Base-by-base conservation (phyloP, 768 basidiomycete species). In the Nevesoporus exiguus region DNA sequence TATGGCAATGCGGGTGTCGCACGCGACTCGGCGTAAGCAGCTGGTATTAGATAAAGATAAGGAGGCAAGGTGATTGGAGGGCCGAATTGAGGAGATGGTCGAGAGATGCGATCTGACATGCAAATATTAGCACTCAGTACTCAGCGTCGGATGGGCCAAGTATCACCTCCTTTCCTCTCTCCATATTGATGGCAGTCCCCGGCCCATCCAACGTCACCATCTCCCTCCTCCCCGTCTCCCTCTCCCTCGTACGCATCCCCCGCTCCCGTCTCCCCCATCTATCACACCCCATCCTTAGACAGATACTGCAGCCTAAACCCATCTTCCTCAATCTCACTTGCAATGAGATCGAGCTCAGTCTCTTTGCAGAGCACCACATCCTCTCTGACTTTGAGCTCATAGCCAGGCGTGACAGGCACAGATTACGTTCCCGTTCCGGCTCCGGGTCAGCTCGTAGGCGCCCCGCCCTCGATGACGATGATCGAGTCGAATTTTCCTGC, bases 281-380 rank as follows among this genome's bases (percentile, higher is more conserved):
- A 49, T 80, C 80, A 9, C 79, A 82, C 58, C 80, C 81, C 27
- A 66, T 90, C 66, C 77, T 91, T 58, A 80, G 80, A 55, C 85
- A 86, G 68, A 80, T 90, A 53, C 80, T 90, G 49, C 80, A 80
- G 47, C 84, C 85, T 3, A 75, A 73, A 55, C 83, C 85, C 15
- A 76, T 78, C 7, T 90, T 90, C 67, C 77, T 90, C 65, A 88
- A 84, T 62, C 77, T 90, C 52, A 88, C 86, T 49, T 86, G 80
- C 72, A 92, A 92, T 66, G 80, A 87, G 58, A 80, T 90, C 58
- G 89, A 91, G 69, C 84, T 92, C 69, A 82, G 80, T 66, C 71
- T 88, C 47, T 89, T 90, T 61, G 86, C 83, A 33, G 84, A 87
- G 58, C 76, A 82, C 51, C 71, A 74, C 55, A 65, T 74, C 52